Evolutionary conservation across 257 asterid genomes (phyloP), one percentile per base, ranked within the genome.

Genomic region (Forsythia suspensa): DNA sequence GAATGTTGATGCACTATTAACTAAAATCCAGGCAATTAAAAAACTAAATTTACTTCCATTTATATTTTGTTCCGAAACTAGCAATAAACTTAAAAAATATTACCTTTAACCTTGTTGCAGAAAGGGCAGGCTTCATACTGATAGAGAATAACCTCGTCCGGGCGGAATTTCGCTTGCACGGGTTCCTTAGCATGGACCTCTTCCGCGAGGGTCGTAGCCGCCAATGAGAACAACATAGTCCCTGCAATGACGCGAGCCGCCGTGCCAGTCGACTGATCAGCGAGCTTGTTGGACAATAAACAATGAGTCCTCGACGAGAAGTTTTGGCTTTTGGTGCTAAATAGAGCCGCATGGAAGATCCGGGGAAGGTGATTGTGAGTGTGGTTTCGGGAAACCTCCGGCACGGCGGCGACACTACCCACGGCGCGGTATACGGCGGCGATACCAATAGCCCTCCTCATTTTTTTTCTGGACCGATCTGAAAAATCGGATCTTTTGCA

Each of bases 71-170:
- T 18, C 29, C 21, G 34, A 57, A 57, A 57, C 6, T 57, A 7
- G 29, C 34, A 7, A 2, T 11, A 36, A 52, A 81, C 61, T 12
- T 29, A 2, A 63, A 61, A 61, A 38, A 29, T 3, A 40, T 13
- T 86, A 94, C 99, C 99, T 96, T 94, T 96, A 69, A 94, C 97
- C 90, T 96, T 96, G 84, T 96, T 96, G 51, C 99, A 96, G 86
- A 93, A 93, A 16, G 98, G 98, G 79, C 98, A 96, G 67, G 99
- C 97, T 79, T 91, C 98, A 48, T 92, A 96, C 80, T 96, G 99
- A 82, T 96, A 96, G 71, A 96, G 92, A 71, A 96, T 94, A 40
- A 96, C 94, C 48, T 94, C 93, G 0, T 86, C 72, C 0, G 96
- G 97, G 46, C 80, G 77, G 78, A 89, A 86, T 63, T 86, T 83